Evolutionary conservation across 331 rosid species (phyloP).

Genomic region (Cydonia oblonga): DNA sequence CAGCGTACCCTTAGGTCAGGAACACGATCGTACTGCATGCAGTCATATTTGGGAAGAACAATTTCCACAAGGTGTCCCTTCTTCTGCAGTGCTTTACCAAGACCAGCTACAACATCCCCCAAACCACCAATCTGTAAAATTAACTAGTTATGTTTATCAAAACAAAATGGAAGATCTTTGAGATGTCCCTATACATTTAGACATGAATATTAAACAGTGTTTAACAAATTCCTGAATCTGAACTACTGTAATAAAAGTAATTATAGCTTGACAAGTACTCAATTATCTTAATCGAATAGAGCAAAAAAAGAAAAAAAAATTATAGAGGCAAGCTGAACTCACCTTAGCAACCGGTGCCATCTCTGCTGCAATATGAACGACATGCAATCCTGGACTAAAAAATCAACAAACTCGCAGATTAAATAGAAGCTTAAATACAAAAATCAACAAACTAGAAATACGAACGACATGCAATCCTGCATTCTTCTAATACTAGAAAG

Average conservation of each 20-base stretch:
- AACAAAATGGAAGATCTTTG: not conserved
- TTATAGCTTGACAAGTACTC: not conserved
- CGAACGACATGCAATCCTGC: not conserved
- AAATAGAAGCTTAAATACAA: constrained; percentile 18
- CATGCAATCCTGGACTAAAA: constrained; percentile 71
- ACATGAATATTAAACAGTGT: not conserved
- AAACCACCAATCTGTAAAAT: constrained; percentile 82
- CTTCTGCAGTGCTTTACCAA: constrained; percentile 80
- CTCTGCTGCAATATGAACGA: constrained; percentile 94
- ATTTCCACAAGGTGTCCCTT: constrained; percentile 94
- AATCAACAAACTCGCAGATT: constrained; percentile 34
- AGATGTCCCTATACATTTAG: not conserved
- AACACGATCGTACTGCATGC: constrained; percentile 56
- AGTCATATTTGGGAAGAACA: constrained; percentile 92
- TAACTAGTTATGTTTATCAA: constrained; percentile 1
- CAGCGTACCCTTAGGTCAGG: constrained; percentile 58
- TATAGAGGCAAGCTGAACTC: constrained; percentile 18
- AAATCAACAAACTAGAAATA: no score
- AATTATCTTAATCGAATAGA: not conserved
- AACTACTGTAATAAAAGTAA: not conserved
- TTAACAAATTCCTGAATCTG: not conserved
- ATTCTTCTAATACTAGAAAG: constrained; percentile 14
- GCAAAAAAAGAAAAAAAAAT: not conserved
- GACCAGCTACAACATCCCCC: constrained; percentile 90
- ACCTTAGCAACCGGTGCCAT: constrained; percentile 99